Evolutionary conservation across 2,329 filamentous ascomycete genomes (phyloP).

Genomic region (Phaeosphaeria sp.): DNA sequence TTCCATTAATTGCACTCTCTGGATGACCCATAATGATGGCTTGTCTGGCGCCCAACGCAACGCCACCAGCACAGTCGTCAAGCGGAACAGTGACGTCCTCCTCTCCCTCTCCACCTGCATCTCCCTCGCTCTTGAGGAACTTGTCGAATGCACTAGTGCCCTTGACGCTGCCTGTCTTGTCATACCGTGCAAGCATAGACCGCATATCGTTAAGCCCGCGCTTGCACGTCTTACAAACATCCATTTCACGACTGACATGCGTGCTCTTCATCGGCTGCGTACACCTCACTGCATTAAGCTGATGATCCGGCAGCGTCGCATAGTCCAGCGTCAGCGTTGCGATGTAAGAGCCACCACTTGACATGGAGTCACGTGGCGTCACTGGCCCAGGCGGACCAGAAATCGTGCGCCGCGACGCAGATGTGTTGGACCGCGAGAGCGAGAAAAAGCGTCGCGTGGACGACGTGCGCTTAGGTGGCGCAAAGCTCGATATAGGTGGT

Average conservation of each 20-base stretch:
- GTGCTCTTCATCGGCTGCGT: slow-evolving; percentile 22
- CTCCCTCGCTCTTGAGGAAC: slow-evolving; percentile 35
- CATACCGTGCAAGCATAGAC: slow-evolving; percentile 36
- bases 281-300: slow-evolving; percentile 31
- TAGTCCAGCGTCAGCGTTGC: slow-evolving; percentile 18
- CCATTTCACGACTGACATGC: slow-evolving; percentile 30
- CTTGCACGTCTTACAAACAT: slow-evolving; percentile 39
- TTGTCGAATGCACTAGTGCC: slow-evolving; percentile 39
- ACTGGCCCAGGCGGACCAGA: slow-evolving; percentile 18
- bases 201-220: slow-evolving; percentile 38
- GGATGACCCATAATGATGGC: slow-evolving; percentile 32
- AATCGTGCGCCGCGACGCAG: slow-evolving; percentile 24
- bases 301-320: slow-evolving; percentile 33
- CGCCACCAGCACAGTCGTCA: slow-evolving; percentile 18
- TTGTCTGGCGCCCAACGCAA: slow-evolving; percentile 23
- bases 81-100: slow-evolving; percentile 30
- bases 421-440: slow-evolving; percentile 31
- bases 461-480: slow-evolving; percentile 26
- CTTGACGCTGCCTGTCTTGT: slow-evolving; percentile 37
- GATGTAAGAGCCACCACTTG: slow-evolving; percentile 17
- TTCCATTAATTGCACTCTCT: slow-evolving; percentile 16
- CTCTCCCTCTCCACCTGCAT: slow-evolving; percentile 19
- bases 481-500: slow-evolving; percentile 11
- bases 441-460: slow-evolving; percentile 36
- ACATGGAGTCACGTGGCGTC: slow-evolving; percentile 18